Evolutionary conservation across 2,329 filamentous ascomycete species (phyloP).

Genomic region (Xylaria sp.): DNA sequence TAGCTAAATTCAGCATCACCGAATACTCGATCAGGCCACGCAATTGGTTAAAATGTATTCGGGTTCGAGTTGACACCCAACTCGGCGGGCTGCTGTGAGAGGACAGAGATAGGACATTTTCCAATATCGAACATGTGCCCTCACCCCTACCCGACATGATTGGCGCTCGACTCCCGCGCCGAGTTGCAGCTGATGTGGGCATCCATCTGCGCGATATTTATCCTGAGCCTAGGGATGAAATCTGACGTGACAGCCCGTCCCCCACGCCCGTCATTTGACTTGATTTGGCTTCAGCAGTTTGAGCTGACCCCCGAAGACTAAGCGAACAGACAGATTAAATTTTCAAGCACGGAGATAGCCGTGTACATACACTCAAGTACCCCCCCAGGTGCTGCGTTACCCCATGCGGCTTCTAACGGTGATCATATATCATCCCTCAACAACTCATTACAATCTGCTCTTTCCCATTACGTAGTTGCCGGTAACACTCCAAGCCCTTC

Average conservation of each 20-base stretch:
- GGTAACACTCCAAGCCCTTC: too few species aligned
- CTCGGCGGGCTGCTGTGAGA: neutral
- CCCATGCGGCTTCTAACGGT: neutral
- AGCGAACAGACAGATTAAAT: neutral
- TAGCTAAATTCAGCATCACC: neutral
- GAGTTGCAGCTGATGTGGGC: slow-evolving; percentile 16
- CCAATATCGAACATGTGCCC: neutral
- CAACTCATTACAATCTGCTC: neutral
- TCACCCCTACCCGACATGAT: slow-evolving; percentile 1
- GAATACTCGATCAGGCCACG: neutral
- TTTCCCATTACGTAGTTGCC: too few species aligned
- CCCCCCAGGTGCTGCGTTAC: neutral
- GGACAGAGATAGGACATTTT: neutral
- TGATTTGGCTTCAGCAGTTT: too few species aligned
- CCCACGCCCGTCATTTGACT: slow-evolving; percentile 4
- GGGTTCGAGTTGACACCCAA: neutral
- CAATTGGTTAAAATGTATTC: neutral
- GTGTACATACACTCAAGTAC: neutral
- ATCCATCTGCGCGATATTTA: slow-evolving; percentile 15
- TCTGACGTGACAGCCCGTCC: slow-evolving; percentile 2
- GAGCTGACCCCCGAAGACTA: too few species aligned
- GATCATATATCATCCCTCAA: neutral
- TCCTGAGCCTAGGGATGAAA: slow-evolving; percentile 10
- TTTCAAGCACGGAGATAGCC: neutral
- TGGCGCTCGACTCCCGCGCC: slow-evolving; percentile 13